These are phyloP conservation scores for Lunasporangiospora selenospora DNA, from an alignment of 192 early-diverging fungal genomes.

Conservation along the genomic window DNA sequence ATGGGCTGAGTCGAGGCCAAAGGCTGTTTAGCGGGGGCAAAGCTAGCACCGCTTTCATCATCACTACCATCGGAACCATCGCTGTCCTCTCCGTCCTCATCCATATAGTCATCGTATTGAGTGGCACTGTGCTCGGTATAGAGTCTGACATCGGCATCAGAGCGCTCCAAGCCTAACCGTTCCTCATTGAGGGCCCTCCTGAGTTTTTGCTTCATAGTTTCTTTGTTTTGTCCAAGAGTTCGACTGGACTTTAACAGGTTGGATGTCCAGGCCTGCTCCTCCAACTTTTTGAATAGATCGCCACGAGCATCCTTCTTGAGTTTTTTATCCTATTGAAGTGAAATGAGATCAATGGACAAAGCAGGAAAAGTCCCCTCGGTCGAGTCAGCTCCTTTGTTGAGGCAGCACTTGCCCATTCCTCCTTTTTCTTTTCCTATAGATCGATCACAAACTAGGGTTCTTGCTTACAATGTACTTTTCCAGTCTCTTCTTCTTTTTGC, in stretches of 20 bases:
- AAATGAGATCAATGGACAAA: neutral
- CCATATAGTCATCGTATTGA: slow-evolving; percentile 54
- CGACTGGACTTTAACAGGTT: slow-evolving; percentile 73
- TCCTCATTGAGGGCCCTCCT: slow-evolving; percentile 70
- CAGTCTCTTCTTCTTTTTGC: slow-evolving; percentile 77
- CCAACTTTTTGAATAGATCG: slow-evolving; percentile 66
- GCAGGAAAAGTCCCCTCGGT: too few relatives aligned
- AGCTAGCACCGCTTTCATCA: slow-evolving; percentile 10
- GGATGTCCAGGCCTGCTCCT: slow-evolving; percentile 73
- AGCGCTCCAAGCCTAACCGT: slow-evolving; percentile 64
- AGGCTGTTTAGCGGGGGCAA: slow-evolving; percentile 1
- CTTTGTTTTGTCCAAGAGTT: slow-evolving; percentile 68
- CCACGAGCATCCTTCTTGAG: slow-evolving; percentile 81
- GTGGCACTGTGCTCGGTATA: slow-evolving; percentile 62
- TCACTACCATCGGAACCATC: slow-evolving; percentile 25
- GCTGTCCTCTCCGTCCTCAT: slow-evolving; percentile 16
- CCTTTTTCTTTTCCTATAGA: too few relatives aligned
- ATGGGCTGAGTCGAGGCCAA: slow-evolving; percentile 15
- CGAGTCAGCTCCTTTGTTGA: too few relatives aligned
- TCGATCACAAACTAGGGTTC: too few relatives aligned
- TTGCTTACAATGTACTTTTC: slow-evolving; percentile 78
- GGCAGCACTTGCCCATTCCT: too few relatives aligned
- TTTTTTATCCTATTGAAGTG: slow-evolving; percentile 69
- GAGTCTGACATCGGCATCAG: slow-evolving; percentile 64
- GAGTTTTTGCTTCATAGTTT: slow-evolving; percentile 73